phyloP scores from a whole-genome alignment of 805 yeast species.

The Sugiyamaella qingdaonensis region DNA sequence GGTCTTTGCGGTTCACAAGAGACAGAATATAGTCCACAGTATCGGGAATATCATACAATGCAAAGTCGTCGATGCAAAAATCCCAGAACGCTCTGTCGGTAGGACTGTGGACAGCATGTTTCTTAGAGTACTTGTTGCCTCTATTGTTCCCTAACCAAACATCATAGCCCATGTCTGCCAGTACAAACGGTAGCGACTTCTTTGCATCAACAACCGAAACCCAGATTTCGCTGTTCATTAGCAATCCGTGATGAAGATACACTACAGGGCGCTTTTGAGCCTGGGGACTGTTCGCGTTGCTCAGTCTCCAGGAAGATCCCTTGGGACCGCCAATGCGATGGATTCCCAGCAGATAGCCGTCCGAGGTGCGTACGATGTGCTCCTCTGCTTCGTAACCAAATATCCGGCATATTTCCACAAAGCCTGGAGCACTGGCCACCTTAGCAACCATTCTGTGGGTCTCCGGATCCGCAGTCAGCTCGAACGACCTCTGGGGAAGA shows the following conservation, averaged over 20 bases:
- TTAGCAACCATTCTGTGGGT: slow-evolving; percentile 13
- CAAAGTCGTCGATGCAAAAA: slow-evolving; percentile 87
- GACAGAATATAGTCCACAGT: slow-evolving; percentile 67
- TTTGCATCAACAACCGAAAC: slow-evolving; percentile 44
- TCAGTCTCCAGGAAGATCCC: slow-evolving; percentile 17
- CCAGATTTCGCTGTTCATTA: slow-evolving; percentile 89
- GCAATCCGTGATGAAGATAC: slow-evolving; percentile 85
- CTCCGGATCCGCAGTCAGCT: slow-evolving; percentile 9
- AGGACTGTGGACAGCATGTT: slow-evolving; percentile 52
- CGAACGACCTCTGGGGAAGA: neutral
- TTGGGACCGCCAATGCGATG: slow-evolving; percentile 52
- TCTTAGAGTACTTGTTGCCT: slow-evolving; percentile 88
- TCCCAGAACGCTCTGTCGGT: slow-evolving; percentile 68
- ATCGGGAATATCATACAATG: slow-evolving; percentile 83
- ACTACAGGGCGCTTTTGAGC: slow-evolving; percentile 42
- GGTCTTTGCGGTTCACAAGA: slow-evolving; percentile 39
- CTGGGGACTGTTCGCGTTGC: neutral
- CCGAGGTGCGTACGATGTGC: slow-evolving; percentile 71
- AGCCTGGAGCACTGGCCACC: slow-evolving; percentile 31
- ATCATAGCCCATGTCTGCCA: slow-evolving; percentile 81
- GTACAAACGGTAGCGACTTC: slow-evolving; percentile 65
- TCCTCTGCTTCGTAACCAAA: slow-evolving; percentile 72
- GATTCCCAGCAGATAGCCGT: slow-evolving; percentile 68
- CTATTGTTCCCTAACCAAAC: slow-evolving; percentile 93
- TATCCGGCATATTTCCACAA: slow-evolving; percentile 61